Evolutionary conservation across 2,329 filamentous ascomycete species (phyloP), one percentile per base, ranked within the genome.

Genomic region (Colletotrichum lini): DNA sequence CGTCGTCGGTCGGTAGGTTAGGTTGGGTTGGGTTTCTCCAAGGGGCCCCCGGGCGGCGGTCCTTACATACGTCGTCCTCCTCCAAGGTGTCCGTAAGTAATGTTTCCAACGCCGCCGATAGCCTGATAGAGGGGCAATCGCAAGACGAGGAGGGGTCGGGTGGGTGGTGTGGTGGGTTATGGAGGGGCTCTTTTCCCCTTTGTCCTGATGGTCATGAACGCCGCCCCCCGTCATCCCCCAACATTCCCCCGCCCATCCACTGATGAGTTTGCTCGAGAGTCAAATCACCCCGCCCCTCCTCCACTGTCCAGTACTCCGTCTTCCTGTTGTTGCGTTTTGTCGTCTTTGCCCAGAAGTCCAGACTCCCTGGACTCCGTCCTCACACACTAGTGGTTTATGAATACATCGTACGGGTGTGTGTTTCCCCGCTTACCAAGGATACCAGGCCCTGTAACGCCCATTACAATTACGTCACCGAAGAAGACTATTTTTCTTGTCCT

Each of bases 381-480:
- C 30, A 35, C 2, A 10, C 30, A 35, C 30, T 35, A 35, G 30
- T 58, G 58, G 49, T 21, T 50, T 18, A 63, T 49, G 18, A 12
- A 30, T 44, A 15, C 58, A 44, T 18, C 7, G 18, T n/a, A 50
- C 42, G 38, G 38, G 54, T 16, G 30, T 18, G 47, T 16, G 30
- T 18, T 62, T 58, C 57, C 64, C 58, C 68, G 64, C 58, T 68
- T 68, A 58, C 65, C 65, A 71, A 71, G 64, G 52, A 68, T 63
- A 63, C 65, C 65, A 71, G 59, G 58, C 12, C 64, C n/a, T 58
- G 44, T 47, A n/a, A 44, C 52, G 30, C 58, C 57, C 52, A 62
- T 45, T 56, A 9, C 35, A 44, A 67, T 53, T 71, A 71, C 68
- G 64, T 71, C 64, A 71, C 64, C 52, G 49, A 15, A 57, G 9